Percentiles rank a stretch among this genome's conserved stretches.
Evolutionary conservation across 768 basidiomycete genomes (phyloP).

Genomic region (Trametes sanguinea): DNA sequence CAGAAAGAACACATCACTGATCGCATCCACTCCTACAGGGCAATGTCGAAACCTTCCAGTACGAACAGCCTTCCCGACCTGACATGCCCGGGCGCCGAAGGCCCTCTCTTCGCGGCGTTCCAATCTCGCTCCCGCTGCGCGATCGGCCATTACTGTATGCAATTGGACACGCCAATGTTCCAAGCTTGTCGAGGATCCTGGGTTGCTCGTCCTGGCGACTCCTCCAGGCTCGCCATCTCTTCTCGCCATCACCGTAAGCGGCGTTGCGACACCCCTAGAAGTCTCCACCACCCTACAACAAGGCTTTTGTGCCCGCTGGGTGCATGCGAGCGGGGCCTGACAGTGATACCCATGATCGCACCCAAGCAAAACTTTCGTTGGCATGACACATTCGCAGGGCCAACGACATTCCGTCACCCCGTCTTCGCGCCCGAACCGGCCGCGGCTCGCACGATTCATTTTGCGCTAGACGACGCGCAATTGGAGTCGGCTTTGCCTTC

Average conservation of each 20-base stretch:
- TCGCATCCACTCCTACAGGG: conserved; percentile 10
- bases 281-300: background rate
- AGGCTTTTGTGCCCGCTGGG: background rate
- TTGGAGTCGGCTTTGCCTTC: conserved; percentile 9
- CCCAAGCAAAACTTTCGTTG: conserved; percentile 13
- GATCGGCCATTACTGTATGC: conserved; percentile 5
- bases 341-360: conserved; percentile 1
- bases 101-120: background rate
- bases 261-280: background rate
- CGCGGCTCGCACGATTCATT: background rate
- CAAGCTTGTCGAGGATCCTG: background rate
- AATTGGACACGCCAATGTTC: background rate
- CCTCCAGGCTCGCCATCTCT: background rate
- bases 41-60: conserved; percentile 8
- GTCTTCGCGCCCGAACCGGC: conserved; percentile 17
- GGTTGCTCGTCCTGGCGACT: background rate
- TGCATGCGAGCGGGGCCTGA: conserved; percentile 8
- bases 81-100: conserved; percentile 12
- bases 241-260: background rate
- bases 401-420: conserved; percentile 1
- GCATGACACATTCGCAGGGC: conserved; percentile 14
- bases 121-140: conserved; percentile 1
- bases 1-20: conserved; percentile 12
- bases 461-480: conserved; percentile 1
- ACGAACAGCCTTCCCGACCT: conserved; percentile 12